These are phyloP conservation scores for Malassezia cuniculi DNA, from an alignment of 1,284 basidiomycete species.

Conservation along the genomic window DNA sequence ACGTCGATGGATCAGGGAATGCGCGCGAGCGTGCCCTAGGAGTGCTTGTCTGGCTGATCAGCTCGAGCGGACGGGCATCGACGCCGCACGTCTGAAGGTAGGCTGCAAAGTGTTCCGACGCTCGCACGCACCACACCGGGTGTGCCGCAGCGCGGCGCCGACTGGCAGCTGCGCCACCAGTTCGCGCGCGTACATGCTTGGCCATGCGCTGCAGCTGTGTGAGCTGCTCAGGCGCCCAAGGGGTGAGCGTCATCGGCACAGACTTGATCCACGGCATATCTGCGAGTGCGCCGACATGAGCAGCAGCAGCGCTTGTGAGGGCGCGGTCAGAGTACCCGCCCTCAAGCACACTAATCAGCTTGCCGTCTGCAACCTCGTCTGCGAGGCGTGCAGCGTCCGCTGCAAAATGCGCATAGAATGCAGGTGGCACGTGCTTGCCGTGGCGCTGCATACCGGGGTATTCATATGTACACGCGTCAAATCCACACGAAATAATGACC, in stretches of 20 bases:
- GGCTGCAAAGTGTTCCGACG: constrained; percentile 24
- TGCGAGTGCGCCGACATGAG: constrained; percentile 27
- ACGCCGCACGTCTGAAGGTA: constrained; percentile 25
- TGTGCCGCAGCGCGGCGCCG: constrained; percentile 19
- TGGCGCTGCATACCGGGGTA: constrained; percentile 83
- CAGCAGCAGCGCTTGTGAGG: constrained; percentile 55
- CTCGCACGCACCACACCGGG: constrained; percentile 20
- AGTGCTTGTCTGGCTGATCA: neutral
- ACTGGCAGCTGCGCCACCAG: constrained; percentile 8
- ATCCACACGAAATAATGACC: constrained; percentile 55
- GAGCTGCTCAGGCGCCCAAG: constrained; percentile 26
- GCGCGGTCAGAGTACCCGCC: constrained; percentile 80
- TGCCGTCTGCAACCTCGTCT: constrained; percentile 56
- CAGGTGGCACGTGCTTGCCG: constrained; percentile 70
- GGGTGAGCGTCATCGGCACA: constrained; percentile 10
- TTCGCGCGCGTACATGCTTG: constrained; percentile 21
- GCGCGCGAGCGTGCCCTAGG: too few relatives aligned
- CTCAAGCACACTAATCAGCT: constrained; percentile 75
- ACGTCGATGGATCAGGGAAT: too few relatives aligned
- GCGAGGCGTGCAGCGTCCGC: constrained; percentile 60
- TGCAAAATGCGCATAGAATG: constrained; percentile 76
- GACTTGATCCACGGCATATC: constrained; percentile 1
- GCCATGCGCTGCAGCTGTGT: constrained; percentile 27
- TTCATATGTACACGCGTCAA: constrained; percentile 88
- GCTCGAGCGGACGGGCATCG: constrained; percentile 4